Conservation (phyloP, 2,329 filamentous ascomycete species). For the Pyricularia sp. region DNA sequence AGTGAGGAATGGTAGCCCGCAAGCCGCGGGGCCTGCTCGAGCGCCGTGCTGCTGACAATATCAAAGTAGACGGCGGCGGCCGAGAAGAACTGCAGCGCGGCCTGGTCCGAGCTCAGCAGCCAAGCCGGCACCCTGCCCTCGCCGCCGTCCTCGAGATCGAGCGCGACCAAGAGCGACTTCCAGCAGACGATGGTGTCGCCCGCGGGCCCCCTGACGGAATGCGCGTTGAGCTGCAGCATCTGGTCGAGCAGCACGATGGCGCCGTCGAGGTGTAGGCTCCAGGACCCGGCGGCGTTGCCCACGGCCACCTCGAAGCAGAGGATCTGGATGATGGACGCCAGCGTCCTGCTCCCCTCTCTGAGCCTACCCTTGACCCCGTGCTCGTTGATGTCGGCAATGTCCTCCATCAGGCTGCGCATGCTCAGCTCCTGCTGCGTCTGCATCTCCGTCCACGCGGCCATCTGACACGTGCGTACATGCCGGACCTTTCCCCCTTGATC, state of each 20-base stretch:
- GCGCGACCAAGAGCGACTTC: slow-evolving; percentile 13
- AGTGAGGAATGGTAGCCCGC: slow-evolving; percentile 19
- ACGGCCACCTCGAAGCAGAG: slow-evolving; percentile 28
- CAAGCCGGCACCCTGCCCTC: not conserved
- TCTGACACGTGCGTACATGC: slow-evolving; percentile 9
- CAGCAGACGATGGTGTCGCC: slow-evolving; percentile 10
- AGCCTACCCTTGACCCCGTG: slow-evolving; percentile 16
- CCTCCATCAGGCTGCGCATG: slow-evolving; percentile 16
- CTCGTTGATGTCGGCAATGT: slow-evolving; percentile 19
- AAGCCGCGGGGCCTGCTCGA: slow-evolving; percentile 23
- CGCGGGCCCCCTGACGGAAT: slow-evolving; percentile 9
- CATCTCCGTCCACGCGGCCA: slow-evolving; percentile 13
- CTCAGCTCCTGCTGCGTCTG: slow-evolving; percentile 20
- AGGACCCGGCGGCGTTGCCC: slow-evolving; percentile 23
- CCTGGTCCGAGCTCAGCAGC: slow-evolving; percentile 22
- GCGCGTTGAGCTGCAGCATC: slow-evolving; percentile 19
- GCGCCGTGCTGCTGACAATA: slow-evolving; percentile 22
- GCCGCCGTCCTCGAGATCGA: slow-evolving; percentile 9
- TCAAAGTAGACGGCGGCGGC: slow-evolving; percentile 26
- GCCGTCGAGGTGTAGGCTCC: slow-evolving; percentile 31
- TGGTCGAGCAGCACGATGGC: slow-evolving; percentile 30
- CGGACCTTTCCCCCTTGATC: not conserved
- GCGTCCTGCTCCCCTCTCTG: slow-evolving; percentile 18
- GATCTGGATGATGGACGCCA: slow-evolving; percentile 31
- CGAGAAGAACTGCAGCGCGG: slow-evolving; percentile 21